A percentile compares a stretch with the other conserved stretches of the same genome.
Conservation (phyloP, 345 rosid species). For the Aurinia saxatilis region DNA sequence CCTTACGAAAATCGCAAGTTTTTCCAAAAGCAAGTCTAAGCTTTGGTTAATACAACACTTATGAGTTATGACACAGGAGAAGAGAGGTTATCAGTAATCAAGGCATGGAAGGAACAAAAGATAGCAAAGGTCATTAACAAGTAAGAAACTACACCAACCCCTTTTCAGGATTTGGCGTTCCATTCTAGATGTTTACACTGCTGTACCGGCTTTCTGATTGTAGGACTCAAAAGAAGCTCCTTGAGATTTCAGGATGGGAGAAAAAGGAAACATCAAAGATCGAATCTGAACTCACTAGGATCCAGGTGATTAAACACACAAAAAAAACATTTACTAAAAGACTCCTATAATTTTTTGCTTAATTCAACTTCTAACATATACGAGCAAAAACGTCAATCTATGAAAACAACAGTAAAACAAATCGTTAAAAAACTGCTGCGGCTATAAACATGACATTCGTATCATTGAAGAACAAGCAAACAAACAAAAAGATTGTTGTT, state of each 20-base stretch:
- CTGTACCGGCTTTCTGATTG: not conserved
- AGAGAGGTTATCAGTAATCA: slow-evolving; percentile 46
- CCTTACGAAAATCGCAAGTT: not conserved
- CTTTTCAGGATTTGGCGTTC: too few relatives aligned
- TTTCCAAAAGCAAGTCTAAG: not conserved
- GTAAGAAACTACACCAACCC: slow-evolving; percentile 31
- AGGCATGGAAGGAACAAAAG: slow-evolving; percentile 84
- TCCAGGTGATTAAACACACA: slow-evolving; percentile 45
- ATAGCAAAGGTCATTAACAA: slow-evolving; percentile 60
- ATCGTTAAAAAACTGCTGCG: too few relatives aligned
- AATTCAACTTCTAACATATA: too few relatives aligned
- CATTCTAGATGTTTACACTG: not conserved
- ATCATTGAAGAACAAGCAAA: not conserved
- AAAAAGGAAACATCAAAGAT: slow-evolving; percentile 56
- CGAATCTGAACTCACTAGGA: slow-evolving; percentile 54
- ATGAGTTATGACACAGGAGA: slow-evolving; percentile 50
- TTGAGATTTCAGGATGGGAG: slow-evolving; percentile 65
- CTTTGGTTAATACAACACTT: slow-evolving; percentile 43
- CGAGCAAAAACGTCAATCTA: too few relatives aligned
- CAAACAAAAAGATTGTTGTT: not conserved
- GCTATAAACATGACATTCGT: not conserved
- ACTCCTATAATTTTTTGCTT: too few relatives aligned
- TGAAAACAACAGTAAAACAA: too few relatives aligned
- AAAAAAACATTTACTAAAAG: not conserved
- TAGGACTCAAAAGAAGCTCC: slow-evolving; percentile 74